phyloP scores from a whole-genome alignment of 495 filamentous ascomycete species.

The Amniculicola lignicola region DNA sequence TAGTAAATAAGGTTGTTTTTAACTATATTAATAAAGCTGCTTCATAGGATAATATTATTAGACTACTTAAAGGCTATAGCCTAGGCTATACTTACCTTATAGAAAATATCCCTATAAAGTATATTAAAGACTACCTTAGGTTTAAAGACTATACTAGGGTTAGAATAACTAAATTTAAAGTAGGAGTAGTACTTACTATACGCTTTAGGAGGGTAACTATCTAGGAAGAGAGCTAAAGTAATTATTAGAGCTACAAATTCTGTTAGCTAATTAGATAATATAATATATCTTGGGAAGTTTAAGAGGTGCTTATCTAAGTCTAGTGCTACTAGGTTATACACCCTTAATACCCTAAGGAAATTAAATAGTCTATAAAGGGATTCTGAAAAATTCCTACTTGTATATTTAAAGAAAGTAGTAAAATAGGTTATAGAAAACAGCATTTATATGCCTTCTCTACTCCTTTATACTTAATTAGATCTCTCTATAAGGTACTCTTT shows the following conservation, averaged over 20 bases:
- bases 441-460: conserved; percentile 11
- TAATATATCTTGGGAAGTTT: conserved; percentile 23
- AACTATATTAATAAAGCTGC: conserved; percentile 17
- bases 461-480: conserved; percentile 19
- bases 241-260: conserved; percentile 29
- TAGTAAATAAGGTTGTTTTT: conserved; percentile 2
- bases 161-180: conserved; percentile 19
- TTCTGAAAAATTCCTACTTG: conserved; percentile 24
- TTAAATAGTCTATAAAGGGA: conserved; percentile 26
- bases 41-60: conserved; percentile 10
- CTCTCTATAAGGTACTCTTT: conserved; percentile 19
- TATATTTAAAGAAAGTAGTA: conserved; percentile 24
- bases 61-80: background rate
- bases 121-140: conserved; percentile 1
- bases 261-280: conserved; percentile 15
- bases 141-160: conserved; percentile 23
- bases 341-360: conserved; percentile 30
- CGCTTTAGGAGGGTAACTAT: conserved; percentile 9
- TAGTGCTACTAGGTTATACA: conserved; percentile 19
- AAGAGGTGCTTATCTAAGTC: conserved; percentile 22
- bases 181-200: conserved; percentile 20
- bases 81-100: background rate
- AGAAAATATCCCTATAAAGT: conserved; percentile 1
- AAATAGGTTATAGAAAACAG: conserved; percentile 31
- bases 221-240: conserved; percentile 27